phyloP scores from a whole-genome alignment of 805 yeast species.

The Ascoidea rubescens region DNA sequence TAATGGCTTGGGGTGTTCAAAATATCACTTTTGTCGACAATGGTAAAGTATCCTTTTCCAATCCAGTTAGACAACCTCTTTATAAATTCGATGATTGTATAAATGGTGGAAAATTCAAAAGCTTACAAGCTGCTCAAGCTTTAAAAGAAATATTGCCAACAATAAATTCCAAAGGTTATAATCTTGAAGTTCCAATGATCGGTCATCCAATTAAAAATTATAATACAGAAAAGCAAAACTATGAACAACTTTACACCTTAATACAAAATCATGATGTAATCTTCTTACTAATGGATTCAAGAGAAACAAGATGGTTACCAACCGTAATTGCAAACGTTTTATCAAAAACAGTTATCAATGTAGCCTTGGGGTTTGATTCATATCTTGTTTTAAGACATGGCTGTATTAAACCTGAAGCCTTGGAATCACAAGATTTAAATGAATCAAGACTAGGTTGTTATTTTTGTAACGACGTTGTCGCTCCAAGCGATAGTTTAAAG shows the following conservation, averaged over 20 bases:
- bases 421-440: background rate
- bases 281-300: constrained; percentile 79
- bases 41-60: constrained; percentile 79
- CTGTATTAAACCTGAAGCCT: constrained; percentile 14
- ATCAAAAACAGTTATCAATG: constrained; percentile 69
- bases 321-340: constrained; percentile 61
- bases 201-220: constrained; percentile 74
- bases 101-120: constrained; percentile 64
- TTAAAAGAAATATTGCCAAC: constrained; percentile 68
- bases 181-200: constrained; percentile 84
- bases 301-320: constrained; percentile 98
- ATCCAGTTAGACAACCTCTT: constrained; percentile 91
- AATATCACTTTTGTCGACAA: constrained; percentile 80
- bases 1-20: constrained; percentile 91
- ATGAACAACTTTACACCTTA: constrained; percentile 33
- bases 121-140: constrained; percentile 62
- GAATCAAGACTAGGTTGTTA: constrained; percentile 70
- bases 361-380: constrained; percentile 91
- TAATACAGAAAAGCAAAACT: constrained; percentile 33
- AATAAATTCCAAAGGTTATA: constrained; percentile 46
- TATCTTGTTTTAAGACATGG: constrained; percentile 94
- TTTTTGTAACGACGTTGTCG: constrained; percentile 91
- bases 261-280: constrained; percentile 61
- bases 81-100: constrained; percentile 73
- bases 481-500: constrained; percentile 78